Evolutionary conservation across 2,329 filamentous ascomycete species (phyloP).

Genomic region (Hymenoscyphus linearis): DNA sequence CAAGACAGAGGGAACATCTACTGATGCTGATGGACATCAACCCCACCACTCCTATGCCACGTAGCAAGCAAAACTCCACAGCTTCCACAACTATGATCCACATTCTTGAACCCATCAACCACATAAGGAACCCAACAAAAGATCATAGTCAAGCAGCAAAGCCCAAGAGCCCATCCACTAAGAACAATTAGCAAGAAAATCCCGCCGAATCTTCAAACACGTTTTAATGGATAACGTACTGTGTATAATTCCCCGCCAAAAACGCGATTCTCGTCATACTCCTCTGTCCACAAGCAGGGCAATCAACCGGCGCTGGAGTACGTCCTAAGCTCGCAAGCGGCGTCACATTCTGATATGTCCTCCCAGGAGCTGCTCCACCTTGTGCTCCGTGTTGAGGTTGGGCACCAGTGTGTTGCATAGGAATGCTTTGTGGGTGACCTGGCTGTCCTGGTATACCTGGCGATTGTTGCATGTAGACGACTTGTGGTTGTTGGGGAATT

Average conservation of each 20-base stretch:
- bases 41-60: constrained; percentile 11
- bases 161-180: constrained; percentile 10
- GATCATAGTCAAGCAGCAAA: constrained; percentile 9
- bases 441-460: not conserved
- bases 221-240: constrained; percentile 7
- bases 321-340: constrained; percentile 13
- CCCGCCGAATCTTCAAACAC: not conserved
- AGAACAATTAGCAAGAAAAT: not conserved
- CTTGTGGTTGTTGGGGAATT: constrained; percentile 9
- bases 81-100: constrained; percentile 11
- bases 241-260: constrained; percentile 9
- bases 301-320: constrained; percentile 15
- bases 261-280: constrained; percentile 10
- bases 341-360: constrained; percentile 14
- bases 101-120: constrained; percentile 11
- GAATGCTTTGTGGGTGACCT: constrained; percentile 1
- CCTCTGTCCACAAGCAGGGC: constrained; percentile 15
- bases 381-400: not conserved
- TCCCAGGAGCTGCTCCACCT: not conserved
- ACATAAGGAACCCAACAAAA: constrained; percentile 12
- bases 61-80: constrained; percentile 13
- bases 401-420: not conserved
- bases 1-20: not conserved
- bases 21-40: constrained; percentile 13
- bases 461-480: constrained; percentile 8